Conservation (phyloP, 306 rosid species). For the Cucurbita argyrosperma region DNA sequence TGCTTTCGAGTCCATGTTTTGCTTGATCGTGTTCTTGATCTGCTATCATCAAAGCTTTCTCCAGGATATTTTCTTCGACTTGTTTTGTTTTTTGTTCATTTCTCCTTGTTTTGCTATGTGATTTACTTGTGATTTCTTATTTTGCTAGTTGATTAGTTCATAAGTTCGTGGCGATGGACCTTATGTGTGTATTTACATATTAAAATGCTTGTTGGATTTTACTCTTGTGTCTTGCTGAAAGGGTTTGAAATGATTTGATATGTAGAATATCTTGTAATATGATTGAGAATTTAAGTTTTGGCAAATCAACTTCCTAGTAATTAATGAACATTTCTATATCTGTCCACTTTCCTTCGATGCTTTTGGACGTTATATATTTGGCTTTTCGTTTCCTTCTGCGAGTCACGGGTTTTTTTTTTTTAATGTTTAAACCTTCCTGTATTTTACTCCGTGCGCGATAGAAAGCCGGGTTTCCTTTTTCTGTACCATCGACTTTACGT, state of each 20-base stretch:
- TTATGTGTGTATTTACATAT: background rate
- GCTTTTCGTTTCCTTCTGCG: background rate
- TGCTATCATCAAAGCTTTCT: background rate
- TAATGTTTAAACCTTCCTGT: background rate
- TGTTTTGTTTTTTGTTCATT: background rate
- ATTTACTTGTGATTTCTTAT: background rate
- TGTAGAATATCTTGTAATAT: background rate
- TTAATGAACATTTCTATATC: background rate
- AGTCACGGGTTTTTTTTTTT: background rate
- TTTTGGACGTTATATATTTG: background rate
- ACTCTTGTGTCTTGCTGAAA: background rate
- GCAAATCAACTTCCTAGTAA: background rate
- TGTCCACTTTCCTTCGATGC: conserved; percentile 1
- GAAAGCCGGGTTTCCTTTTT: background rate
- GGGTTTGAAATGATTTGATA: background rate
- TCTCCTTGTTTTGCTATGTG: background rate
- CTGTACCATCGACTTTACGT: background rate
- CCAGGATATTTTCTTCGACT: background rate
- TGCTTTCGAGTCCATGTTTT: background rate
- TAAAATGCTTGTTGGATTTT: background rate
- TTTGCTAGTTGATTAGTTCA: background rate
- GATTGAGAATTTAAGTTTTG: background rate
- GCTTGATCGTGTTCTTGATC: background rate
- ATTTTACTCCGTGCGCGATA: background rate
- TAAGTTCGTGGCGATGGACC: background rate